A percentile compares a stretch with the other conserved stretches of the same genome.
phyloP scores from a whole-genome alignment of 2,329 filamentous ascomycete genomes.

The Xylariaceae sp. region DNA sequence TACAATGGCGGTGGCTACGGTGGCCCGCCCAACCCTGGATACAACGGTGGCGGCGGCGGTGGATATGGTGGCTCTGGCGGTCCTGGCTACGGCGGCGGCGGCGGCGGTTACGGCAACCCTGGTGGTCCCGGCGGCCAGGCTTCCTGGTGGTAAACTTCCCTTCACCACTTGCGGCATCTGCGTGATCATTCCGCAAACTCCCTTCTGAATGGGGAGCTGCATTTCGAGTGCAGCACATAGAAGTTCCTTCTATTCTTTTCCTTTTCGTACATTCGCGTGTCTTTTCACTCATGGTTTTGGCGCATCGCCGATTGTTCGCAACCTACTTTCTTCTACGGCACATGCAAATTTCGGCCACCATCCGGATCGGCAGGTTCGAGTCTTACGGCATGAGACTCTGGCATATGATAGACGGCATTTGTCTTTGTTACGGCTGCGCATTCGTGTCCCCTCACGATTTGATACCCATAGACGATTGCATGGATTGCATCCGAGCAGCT shows the following conservation, averaged over 20 bases:
- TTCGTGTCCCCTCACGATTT: constrained; percentile 29
- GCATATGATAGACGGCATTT: constrained; percentile 36
- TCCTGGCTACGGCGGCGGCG: constrained; percentile 43
- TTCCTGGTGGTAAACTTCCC: constrained; percentile 59
- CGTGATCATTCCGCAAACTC: constrained; percentile 1
- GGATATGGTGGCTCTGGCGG: constrained; percentile 37
- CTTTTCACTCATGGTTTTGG: constrained; percentile 21
- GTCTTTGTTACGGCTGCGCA: constrained; percentile 34
- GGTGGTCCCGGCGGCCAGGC: constrained; percentile 54
- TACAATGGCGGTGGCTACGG: constrained; percentile 42
- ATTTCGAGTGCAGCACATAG: constrained; percentile 25
- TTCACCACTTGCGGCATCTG: constrained; percentile 1
- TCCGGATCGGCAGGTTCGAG: constrained; percentile 33
- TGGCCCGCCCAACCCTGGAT: constrained; percentile 37
- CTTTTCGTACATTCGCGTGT: constrained; percentile 22
- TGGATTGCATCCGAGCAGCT: constrained; percentile 31
- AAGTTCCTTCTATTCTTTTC: constrained; percentile 16
- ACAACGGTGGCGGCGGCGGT: constrained; percentile 37
- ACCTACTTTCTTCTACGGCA: constrained; percentile 31
- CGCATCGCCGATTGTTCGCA: constrained; percentile 18
- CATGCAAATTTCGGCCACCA: constrained; percentile 30
- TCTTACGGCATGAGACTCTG: constrained; percentile 30
- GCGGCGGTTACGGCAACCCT: constrained; percentile 41
- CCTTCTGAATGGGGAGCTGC: constrained; percentile 10
- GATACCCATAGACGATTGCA: constrained; percentile 35